These are phyloP conservation scores for Aspergillus incahuasiensis DNA, from an alignment of 495 filamentous ascomycete species.

Conservation along the genomic window DNA sequence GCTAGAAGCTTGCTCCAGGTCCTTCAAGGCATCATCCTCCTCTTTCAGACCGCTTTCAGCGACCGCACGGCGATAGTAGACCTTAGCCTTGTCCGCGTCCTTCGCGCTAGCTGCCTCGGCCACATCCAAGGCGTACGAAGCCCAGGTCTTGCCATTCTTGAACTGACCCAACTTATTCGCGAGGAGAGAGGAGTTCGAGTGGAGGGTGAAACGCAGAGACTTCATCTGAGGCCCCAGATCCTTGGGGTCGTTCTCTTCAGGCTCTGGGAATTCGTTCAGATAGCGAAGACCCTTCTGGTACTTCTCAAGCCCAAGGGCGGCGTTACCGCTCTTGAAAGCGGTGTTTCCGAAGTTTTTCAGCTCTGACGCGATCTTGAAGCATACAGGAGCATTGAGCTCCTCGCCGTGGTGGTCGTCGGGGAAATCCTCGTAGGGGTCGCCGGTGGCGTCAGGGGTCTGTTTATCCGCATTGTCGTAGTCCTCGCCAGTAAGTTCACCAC, in stretches of 20 bases:
- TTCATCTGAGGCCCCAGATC: constrained; percentile 64
- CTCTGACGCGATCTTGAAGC: constrained; percentile 68
- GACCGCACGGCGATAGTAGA: constrained; percentile 72
- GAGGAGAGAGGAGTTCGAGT: constrained; percentile 75
- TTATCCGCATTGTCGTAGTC: constrained; percentile 58
- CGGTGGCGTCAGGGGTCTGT: constrained; percentile 69
- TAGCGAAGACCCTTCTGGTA: constrained; percentile 98
- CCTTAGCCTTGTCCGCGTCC: constrained; percentile 83
- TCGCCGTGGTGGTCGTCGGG: constrained; percentile 77
- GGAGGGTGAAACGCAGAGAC: constrained; percentile 67
- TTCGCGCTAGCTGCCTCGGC: constrained; percentile 49
- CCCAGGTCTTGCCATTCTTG: constrained; percentile 62
- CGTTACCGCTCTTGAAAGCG: constrained; percentile 77
- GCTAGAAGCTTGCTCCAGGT: constrained; percentile 70
- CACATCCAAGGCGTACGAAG: constrained; percentile 69
- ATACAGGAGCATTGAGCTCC: constrained; percentile 52
- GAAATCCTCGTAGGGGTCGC: constrained; percentile 94
- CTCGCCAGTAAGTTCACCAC: constrained; percentile 73
- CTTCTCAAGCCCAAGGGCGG: constrained; percentile 74
- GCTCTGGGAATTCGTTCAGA: constrained; percentile 78
- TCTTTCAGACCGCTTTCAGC: constrained; percentile 73
- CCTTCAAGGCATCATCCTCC: constrained; percentile 75
- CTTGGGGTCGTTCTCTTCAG: constrained; percentile 58
- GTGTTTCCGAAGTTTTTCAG: constrained; percentile 90
- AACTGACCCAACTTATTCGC: constrained; percentile 73